A percentile compares a stretch with the other conserved stretches of the same genome.
phyloP scores from a whole-genome alignment of 441 rosid genomes.

The Eutrema salsugineum region DNA sequence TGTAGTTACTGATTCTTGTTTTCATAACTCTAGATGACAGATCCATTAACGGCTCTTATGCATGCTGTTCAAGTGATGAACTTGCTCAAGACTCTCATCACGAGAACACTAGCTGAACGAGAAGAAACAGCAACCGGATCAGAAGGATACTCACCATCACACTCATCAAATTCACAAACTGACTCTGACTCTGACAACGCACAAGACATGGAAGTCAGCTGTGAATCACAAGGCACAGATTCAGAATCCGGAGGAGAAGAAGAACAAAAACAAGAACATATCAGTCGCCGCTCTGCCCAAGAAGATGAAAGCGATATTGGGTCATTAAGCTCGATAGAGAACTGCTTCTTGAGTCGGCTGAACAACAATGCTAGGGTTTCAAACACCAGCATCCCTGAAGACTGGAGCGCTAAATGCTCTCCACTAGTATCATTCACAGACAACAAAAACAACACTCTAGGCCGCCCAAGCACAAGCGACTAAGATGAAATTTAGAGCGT shows the following conservation, averaged over 20 bases:
- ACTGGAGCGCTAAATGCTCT: conserved; percentile 26
- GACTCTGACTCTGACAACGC: conserved; percentile 71
- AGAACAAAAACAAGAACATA: conserved; percentile 35
- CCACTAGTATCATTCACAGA: conserved; percentile 12
- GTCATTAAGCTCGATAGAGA: conserved; percentile 60
- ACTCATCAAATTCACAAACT: conserved; percentile 49
- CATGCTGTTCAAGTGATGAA: conserved; percentile 85
- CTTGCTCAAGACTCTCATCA: conserved; percentile 65
- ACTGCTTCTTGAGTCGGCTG: conserved; percentile 62
- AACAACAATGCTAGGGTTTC: conserved; percentile 45
- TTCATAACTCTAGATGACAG: conserved; percentile 48
- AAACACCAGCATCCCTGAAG: conserved; percentile 40
- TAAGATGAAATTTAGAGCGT: conserved; percentile 33
- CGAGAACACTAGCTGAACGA: conserved; percentile 45
- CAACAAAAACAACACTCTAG: conserved; percentile 3
- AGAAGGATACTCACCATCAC: conserved; percentile 64
- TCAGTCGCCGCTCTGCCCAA: conserved; percentile 28
- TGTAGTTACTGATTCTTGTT: conserved; percentile 9
- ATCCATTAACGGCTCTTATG: conserved; percentile 76
- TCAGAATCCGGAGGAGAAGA: conserved; percentile 53
- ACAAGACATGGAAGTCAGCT: conserved; percentile 76
- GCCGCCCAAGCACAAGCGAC: conserved; percentile 10
- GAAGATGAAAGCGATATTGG: conserved; percentile 48
- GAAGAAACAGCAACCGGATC: conserved; percentile 53
- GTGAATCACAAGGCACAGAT: conserved; percentile 52